Conservation (phyloP, 257 asterid genomes). For the Solanum pennellii region DNA sequence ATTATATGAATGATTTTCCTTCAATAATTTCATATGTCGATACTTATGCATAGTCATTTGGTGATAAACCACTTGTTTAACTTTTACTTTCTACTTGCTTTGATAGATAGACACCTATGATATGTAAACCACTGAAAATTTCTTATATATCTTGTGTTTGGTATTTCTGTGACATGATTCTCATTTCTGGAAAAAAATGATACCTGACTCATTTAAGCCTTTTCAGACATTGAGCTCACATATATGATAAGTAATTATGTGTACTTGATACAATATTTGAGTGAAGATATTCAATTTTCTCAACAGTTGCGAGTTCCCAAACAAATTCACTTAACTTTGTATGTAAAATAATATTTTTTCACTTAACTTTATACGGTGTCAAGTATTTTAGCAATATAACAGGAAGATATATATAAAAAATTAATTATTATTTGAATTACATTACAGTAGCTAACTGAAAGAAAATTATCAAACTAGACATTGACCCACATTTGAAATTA, state of each 20-base stretch:
- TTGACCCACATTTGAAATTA: too few species aligned
- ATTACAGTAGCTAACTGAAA: too few species aligned
- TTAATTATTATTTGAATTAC: too few species aligned
- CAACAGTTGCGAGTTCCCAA: slow-evolving; percentile 22
- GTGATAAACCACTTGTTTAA: not conserved
- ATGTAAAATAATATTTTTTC: too few species aligned
- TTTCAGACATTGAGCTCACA: not conserved
- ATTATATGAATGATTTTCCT: not conserved
- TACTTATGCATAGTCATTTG: not conserved
- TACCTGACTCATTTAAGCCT: not conserved
- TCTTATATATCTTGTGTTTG: not conserved
- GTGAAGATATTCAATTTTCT: too few species aligned
- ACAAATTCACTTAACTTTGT: slow-evolving; percentile 10
- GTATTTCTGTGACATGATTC: not conserved
- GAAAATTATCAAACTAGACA: too few species aligned
- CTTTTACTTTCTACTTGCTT: not conserved
- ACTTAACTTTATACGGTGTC: too few species aligned
- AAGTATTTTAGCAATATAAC: too few species aligned
- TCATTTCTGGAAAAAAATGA: not conserved
- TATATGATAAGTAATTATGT: too few species aligned
- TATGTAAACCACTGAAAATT: not conserved
- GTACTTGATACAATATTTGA: too few species aligned
- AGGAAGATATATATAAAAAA: too few species aligned
- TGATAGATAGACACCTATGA: not conserved
- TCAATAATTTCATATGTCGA: not conserved